Conservation (phyloP, 352 stramenopile genomes). For the Phytophthora aleatoria region DNA sequence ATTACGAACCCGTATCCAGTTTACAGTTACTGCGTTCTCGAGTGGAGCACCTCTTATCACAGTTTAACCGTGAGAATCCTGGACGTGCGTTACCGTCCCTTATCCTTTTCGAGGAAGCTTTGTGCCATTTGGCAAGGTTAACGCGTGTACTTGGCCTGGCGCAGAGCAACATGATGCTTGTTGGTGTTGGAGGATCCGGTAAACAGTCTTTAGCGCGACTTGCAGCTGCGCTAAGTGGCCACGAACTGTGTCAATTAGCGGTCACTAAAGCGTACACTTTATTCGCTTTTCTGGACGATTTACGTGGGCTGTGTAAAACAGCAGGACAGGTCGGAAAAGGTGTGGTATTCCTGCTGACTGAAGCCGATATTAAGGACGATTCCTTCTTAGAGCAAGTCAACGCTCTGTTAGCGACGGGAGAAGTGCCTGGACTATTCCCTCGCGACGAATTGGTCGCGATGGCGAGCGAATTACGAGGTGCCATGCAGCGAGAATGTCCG, state of each 20-base stretch:
- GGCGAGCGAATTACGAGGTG: slow-evolving; percentile 72
- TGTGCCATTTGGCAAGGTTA: slow-evolving; percentile 87
- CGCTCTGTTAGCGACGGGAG: slow-evolving; percentile 75
- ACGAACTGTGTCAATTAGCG: slow-evolving; percentile 86
- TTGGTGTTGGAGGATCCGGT: slow-evolving; percentile 89
- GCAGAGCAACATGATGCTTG: slow-evolving; percentile 91
- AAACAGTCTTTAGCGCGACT: slow-evolving; percentile 88
- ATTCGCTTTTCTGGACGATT: slow-evolving; percentile 85
- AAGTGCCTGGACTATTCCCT: slow-evolving; percentile 87
- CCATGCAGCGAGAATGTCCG: slow-evolving; percentile 72
- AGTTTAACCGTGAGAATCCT: slow-evolving; percentile 87
- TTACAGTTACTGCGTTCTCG: slow-evolving; percentile 54
- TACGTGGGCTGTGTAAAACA: slow-evolving; percentile 84
- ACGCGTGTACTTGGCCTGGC: slow-evolving; percentile 78
- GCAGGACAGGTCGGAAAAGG: slow-evolving; percentile 80
- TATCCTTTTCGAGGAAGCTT: slow-evolving; percentile 91
- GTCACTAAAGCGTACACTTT: slow-evolving; percentile 91
- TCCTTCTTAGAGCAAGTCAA: slow-evolving; percentile 91
- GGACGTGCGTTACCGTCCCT: slow-evolving; percentile 66
- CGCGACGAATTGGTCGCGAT: slow-evolving; percentile 90
- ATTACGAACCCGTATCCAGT: slow-evolving; percentile 75
- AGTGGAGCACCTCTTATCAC: slow-evolving; percentile 63
- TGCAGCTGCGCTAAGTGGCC: slow-evolving; percentile 75
- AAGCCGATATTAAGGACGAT: slow-evolving; percentile 92
- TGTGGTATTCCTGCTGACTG: slow-evolving; percentile 87